Percentiles rank a stretch among this genome's conserved stretches.
Conservation (phyloP, 306 rosid species). For the Oxytropis ochrocephala region DNA sequence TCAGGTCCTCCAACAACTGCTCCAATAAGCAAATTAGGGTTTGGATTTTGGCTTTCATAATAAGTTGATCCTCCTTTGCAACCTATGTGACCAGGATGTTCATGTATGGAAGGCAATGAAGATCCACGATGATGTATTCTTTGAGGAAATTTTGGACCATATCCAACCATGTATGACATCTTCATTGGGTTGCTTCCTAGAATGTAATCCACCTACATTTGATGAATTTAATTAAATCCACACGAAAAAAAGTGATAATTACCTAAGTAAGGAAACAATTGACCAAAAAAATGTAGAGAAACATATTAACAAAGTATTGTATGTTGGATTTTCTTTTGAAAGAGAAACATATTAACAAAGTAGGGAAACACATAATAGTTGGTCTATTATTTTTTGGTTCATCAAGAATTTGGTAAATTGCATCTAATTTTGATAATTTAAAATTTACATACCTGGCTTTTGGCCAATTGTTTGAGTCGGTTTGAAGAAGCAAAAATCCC, state of each 20-base stretch:
- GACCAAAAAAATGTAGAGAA: neutral
- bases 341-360: too few relatives aligned
- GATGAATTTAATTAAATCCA: too few relatives aligned
- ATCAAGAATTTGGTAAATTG: neutral
- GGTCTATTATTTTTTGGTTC: too few relatives aligned
- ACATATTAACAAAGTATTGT: neutral
- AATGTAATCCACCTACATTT: slow-evolving; percentile 66
- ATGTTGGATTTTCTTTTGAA: too few relatives aligned
- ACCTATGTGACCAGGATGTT: slow-evolving; percentile 1
- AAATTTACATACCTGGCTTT: slow-evolving; percentile 20
- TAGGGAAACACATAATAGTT: too few relatives aligned
- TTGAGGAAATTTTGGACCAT: slow-evolving; percentile 38
- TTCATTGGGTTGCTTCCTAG: slow-evolving; percentile 49
- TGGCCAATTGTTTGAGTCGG: slow-evolving; percentile 25
- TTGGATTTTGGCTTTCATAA: slow-evolving; percentile 30
- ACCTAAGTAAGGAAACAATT: neutral
- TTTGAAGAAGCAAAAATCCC: slow-evolving; percentile 20
- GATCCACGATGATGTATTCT: slow-evolving; percentile 58
- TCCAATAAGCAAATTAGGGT: slow-evolving; percentile 45
- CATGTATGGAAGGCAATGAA: slow-evolving; percentile 33
- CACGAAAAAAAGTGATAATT: too few relatives aligned
- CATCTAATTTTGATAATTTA: neutral
- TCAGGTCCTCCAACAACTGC: slow-evolving; percentile 61
- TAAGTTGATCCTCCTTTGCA: slow-evolving; percentile 39
- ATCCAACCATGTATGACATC: slow-evolving; percentile 73